Percentiles rank a stretch among this genome's conserved stretches.
phyloP scores from a whole-genome alignment of 129 eudicot genomes.

The Centaurea solstitialis region DNA sequence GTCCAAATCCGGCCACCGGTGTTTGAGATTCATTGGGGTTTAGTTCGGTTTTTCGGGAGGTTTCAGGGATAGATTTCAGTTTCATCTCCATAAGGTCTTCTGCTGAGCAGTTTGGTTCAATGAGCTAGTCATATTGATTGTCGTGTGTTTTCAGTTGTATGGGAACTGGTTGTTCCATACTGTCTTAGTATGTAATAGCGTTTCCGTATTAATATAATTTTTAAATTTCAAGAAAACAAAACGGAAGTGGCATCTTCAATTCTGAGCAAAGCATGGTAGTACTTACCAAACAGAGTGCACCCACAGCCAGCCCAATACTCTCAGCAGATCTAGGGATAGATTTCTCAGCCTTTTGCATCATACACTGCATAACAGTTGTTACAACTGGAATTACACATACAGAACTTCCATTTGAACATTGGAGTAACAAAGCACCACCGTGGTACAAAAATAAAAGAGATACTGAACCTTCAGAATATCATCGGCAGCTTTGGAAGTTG shows the following conservation, averaged over 20 bases:
- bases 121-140: background rate
- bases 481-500: conserved; percentile 68
- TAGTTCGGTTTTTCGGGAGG: background rate
- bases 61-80: background rate
- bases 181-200: background rate
- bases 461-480: conserved; percentile 71
- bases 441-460: conserved; percentile 11
- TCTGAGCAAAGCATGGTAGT: conserved; percentile 26
- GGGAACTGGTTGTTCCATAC: background rate
- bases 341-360: conserved; percentile 64
- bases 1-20: background rate
- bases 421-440: background rate
- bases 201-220: background rate
- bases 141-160: background rate
- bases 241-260: conserved; percentile 15
- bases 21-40: background rate
- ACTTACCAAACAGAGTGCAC: conserved; percentile 86
- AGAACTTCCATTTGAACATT: background rate
- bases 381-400: background rate
- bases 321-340: conserved; percentile 90
- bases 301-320: conserved; percentile 85
- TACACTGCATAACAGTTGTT: conserved; percentile 44
- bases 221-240: background rate
- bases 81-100: too few species aligned
- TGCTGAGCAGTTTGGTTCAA: background rate